Percentiles rank a stretch among this genome's conserved stretches.
Conservation (phyloP, 306 rosid genomes). For the Cucumis sativus region Cucumber_9930_V3 NC_026659.2:24359001-24359500, state of each 20-base stretch:
- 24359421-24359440: too few species aligned
- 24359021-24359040: too few species aligned
- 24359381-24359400: background rate
- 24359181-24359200: slow-evolving; percentile 37
- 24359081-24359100: too few species aligned
- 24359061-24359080: too few species aligned
- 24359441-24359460: too few species aligned
- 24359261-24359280: slow-evolving; percentile 8
- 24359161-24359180: slow-evolving; percentile 32
- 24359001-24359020: too few species aligned
- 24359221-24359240: slow-evolving; percentile 20
- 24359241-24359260: background rate
- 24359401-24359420: background rate
- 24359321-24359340: slow-evolving; percentile 30
- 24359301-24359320: background rate
- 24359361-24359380: slow-evolving; percentile 17
- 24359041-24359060: too few species aligned
- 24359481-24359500: too few species aligned
- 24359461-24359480: too few species aligned
- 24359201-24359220: slow-evolving; percentile 21
- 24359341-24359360: slow-evolving; percentile 56
- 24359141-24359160: slow-evolving; percentile 42
- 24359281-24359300: background rate
- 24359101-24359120: too few species aligned
- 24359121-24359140: slow-evolving; percentile 19